These are phyloP conservation scores for Capronia epimyces DNA, from an alignment of 2,329 filamentous ascomycete genomes.

Conservation along the genomic window DNA sequence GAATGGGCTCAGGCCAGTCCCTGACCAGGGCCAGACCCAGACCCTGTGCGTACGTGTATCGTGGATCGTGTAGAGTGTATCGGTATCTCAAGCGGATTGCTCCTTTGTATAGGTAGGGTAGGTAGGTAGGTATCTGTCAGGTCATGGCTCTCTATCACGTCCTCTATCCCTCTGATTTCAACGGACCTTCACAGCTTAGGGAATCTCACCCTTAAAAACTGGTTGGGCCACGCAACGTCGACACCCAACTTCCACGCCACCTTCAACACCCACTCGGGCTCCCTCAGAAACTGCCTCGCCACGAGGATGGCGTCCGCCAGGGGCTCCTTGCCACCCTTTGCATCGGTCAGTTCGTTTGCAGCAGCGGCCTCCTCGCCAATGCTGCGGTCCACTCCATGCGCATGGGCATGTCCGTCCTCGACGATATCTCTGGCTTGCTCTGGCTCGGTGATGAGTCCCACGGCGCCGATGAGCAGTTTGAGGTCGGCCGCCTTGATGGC, in stretches of 20 bases:
- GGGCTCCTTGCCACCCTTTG: slow-evolving; percentile 21
- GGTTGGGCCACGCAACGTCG: slow-evolving; percentile 45
- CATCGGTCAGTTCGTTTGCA: slow-evolving; percentile 25
- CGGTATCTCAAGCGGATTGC: too few species aligned
- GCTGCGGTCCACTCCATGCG: slow-evolving; percentile 9
- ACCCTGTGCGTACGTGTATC: too few species aligned
- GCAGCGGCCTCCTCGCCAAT: slow-evolving; percentile 25
- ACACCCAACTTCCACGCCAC: slow-evolving; percentile 48
- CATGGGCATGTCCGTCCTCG: slow-evolving; percentile 28
- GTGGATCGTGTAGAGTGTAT: too few species aligned
- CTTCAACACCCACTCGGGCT: slow-evolving; percentile 51
- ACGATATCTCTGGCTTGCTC: slow-evolving; percentile 48
- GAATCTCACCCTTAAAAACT: slow-evolving; percentile 38
- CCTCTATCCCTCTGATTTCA: neutral
- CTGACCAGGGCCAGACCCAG: too few species aligned
- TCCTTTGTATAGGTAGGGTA: too few species aligned
- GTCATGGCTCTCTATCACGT: neutral
- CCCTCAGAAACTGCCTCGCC: slow-evolving; percentile 51
- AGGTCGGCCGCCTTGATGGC: slow-evolving; percentile 36
- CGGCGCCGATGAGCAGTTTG: slow-evolving; percentile 47
- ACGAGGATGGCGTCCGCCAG: slow-evolving; percentile 48
- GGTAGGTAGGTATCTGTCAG: too few species aligned
- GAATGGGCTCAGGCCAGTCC: too few species aligned
- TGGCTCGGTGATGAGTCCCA: slow-evolving; percentile 51
- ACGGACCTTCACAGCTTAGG: slow-evolving; percentile 16